Evolutionary conservation across 1,284 basidiomycete species (phyloP).

Genomic region (Earliella scabrosa): DNA sequence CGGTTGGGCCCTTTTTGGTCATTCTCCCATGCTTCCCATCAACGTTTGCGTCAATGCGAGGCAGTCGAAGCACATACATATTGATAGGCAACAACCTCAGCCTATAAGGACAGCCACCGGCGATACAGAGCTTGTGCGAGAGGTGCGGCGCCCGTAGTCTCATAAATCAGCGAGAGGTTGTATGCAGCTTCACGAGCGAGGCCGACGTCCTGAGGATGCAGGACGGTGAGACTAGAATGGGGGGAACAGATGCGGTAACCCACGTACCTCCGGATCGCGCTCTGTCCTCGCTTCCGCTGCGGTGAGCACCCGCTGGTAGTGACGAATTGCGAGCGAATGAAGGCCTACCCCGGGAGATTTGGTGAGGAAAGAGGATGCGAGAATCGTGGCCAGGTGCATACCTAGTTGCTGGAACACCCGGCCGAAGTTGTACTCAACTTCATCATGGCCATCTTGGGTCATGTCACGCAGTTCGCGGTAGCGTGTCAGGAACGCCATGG

Average conservation of each 20-base stretch:
- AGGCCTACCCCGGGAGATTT: too few species aligned
- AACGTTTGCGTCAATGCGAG: too few species aligned
- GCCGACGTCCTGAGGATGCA: constrained; percentile 40
- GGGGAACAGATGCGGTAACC: not conserved
- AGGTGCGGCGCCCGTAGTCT: constrained; percentile 72
- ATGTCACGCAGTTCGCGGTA: constrained; percentile 66
- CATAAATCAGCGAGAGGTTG: constrained; percentile 85
- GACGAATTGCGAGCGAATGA: constrained; percentile 77
- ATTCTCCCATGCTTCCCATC: too few species aligned
- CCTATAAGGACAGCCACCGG: constrained; percentile 67
- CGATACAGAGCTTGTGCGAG: constrained; percentile 69
- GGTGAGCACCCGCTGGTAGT: constrained; percentile 80
- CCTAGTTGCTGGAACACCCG: constrained; percentile 91
- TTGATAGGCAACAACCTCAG: not conserved
- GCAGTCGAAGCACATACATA: not conserved
- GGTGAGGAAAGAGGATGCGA: too few species aligned
- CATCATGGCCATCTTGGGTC: constrained; percentile 54
- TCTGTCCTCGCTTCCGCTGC: constrained; percentile 48
- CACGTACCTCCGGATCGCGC: constrained; percentile 30
- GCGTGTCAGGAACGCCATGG: constrained; percentile 79
- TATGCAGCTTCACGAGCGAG: constrained; percentile 82
- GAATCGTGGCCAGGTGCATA: constrained; percentile 36
- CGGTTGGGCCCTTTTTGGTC: constrained; percentile 9
- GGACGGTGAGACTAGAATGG: not conserved
- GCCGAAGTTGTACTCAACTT: constrained; percentile 93